Base-by-base conservation (phyloP, 2,329 filamentous ascomycete species). In the Claviceps purpurea region DNA sequence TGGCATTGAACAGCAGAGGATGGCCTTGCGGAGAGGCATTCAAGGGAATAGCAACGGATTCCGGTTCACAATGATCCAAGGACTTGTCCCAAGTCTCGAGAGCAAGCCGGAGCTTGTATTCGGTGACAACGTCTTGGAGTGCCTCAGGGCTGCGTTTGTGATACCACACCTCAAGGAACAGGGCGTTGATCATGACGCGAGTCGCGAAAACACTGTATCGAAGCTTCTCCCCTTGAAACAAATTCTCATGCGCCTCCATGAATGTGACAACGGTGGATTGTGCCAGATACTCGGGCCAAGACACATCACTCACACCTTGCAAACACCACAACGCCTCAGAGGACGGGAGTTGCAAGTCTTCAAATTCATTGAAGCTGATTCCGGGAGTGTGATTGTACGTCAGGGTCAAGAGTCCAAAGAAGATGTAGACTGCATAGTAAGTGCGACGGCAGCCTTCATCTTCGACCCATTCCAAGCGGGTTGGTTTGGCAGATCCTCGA, bases 51-150 rank as follows among this genome's bases (percentile, higher is more conserved):
- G 89, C 79, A 50, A 91, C 87, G 14, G 81, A 84, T 70, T 98
- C 93, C 2, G 89, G 85, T 71, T 97, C 91, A 67, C 90, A 96
- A 56, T 94, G 78, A 53, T 94, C 89, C 22, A 97, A 79, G 42
- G 91, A 96, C 71, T 87, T 94, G 74, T 97, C 89, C 93, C 93
- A 98, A n/a, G 91, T 96, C 72, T 97, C 91, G 51, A 98, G 76
- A 49, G 93, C 93, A 50, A 96, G 81, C 53, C 93, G 83, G 56
- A 98, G 84, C 75, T 96, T 97, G 78, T 95, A 97, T 71, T 97
- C 93, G 3, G 91, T 95, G 45, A 97, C 91, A 41, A 97, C 90
- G 64, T 97, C 91, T 70, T 97, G 93, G 42, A 97, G 76, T 49
- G 91, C 90, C 67, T 97, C 90, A n/a, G 91, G 91, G 67, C 89